Conservation (phyloP, 768 basidiomycete genomes). For the Sistotremastrum niveocremeum region DNA sequence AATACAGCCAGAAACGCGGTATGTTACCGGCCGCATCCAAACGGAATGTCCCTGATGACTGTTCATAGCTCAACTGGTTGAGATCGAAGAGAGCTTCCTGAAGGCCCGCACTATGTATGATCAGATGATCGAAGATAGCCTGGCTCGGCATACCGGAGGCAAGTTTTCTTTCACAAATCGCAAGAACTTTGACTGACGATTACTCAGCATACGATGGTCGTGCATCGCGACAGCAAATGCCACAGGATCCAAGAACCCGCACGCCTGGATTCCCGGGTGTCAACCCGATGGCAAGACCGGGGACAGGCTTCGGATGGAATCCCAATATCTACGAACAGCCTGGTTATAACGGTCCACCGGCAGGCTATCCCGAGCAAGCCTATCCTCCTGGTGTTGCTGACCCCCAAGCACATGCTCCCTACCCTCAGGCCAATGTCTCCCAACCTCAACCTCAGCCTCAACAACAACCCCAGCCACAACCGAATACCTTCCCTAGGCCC, state of each 20-base stretch:
- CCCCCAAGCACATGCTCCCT: constrained; percentile 15
- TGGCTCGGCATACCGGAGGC: constrained; percentile 62
- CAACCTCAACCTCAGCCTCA: constrained; percentile 22
- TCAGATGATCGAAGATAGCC: constrained; percentile 83
- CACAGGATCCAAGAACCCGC: constrained; percentile 1
- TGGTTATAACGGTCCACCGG: constrained; percentile 26
- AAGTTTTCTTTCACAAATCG: constrained; percentile 9
- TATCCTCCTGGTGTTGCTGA: constrained; percentile 15
- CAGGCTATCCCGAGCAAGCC: constrained; percentile 15
- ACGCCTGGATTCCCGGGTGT: too few species aligned
- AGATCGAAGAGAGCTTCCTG: constrained; percentile 91
- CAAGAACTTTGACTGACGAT: neutral
- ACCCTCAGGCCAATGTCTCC: constrained; percentile 14
- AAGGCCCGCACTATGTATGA: constrained; percentile 84
- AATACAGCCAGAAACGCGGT: constrained; percentile 89
- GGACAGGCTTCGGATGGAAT: constrained; percentile 43
- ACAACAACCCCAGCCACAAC: constrained; percentile 16
- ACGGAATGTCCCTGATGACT: neutral
- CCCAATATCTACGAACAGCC: constrained; percentile 31
- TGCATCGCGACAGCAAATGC: constrained; percentile 15
- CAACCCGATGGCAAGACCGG: constrained; percentile 4
- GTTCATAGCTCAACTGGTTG: constrained; percentile 69
- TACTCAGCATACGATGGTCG: neutral
- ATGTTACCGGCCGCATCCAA: constrained; percentile 4
- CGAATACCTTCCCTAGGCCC: neutral